These are phyloP conservation scores for Coemansia sp. DNA, from an alignment of 192 early-diverging fungal species.

Conservation along the genomic window DNA sequence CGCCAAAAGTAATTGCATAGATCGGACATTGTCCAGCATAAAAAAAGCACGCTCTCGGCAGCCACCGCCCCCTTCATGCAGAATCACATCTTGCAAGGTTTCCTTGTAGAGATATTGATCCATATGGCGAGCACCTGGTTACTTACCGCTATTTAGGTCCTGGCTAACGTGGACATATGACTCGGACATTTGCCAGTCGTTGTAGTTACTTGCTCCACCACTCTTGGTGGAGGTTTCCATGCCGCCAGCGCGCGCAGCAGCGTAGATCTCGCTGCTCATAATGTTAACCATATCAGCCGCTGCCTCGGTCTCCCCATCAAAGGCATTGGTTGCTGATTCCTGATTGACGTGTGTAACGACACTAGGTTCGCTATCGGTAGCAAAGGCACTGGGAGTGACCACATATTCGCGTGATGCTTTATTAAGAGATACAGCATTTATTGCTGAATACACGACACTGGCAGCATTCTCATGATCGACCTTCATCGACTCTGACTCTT, in stretches of 20 bases:
- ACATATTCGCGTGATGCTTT: conserved; percentile 20
- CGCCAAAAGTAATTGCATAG: too few relatives aligned
- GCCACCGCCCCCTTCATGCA: too few relatives aligned
- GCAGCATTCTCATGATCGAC: conserved; percentile 7
- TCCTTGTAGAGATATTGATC: too few relatives aligned
- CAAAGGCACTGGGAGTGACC: conserved; percentile 41
- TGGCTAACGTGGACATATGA: conserved; percentile 35
- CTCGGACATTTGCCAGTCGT: conserved; percentile 13
- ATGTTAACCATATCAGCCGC: background rate
- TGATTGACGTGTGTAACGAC: conserved; percentile 19
- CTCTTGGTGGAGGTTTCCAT: too few relatives aligned
- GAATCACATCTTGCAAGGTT: too few relatives aligned
- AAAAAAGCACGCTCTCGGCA: too few relatives aligned
- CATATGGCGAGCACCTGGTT: background rate
- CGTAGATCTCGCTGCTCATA: conserved; percentile 4
- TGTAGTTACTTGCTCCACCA: background rate
- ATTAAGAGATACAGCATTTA: too few relatives aligned
- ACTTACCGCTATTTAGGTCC: background rate
- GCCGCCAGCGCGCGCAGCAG: background rate
- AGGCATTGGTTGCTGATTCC: conserved; percentile 8
- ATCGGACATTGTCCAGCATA: too few relatives aligned
- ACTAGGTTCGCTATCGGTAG: conserved; percentile 5
- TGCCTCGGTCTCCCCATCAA: conserved; percentile 2
- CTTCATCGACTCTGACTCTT: background rate
- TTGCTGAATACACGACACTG: conserved; percentile 5